phyloP scores from a whole-genome alignment of 2,329 filamentous ascomycete genomes.

The Dactylonectria estremocensis region DNA sequence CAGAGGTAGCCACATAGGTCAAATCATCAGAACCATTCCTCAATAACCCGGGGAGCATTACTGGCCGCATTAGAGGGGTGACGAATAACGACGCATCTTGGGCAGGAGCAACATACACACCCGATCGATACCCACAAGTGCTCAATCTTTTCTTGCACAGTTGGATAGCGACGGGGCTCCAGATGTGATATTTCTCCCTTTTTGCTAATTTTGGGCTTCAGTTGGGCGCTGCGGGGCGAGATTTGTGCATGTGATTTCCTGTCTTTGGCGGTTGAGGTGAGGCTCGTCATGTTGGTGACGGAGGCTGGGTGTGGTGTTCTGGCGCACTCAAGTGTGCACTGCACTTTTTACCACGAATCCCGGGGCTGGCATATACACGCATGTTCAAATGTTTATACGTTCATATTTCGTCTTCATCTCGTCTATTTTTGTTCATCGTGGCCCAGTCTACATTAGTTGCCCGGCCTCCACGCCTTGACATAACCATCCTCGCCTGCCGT shows the following conservation, averaged over 20 bases:
- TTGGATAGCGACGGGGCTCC: neutral
- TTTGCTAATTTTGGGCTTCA: neutral
- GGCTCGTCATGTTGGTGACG: constrained; percentile 9
- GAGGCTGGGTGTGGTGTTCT: constrained; percentile 14
- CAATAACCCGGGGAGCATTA: neutral
- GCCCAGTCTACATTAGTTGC: constrained; percentile 36
- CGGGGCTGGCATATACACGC: no score
- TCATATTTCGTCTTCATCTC: neutral
- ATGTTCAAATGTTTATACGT: neutral
- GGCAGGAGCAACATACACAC: neutral
- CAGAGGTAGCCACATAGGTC: neutral
- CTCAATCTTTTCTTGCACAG: constrained; percentile 9
- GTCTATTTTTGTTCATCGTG: constrained; percentile 33
- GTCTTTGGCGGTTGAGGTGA: neutral
- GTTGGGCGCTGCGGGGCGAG: neutral
- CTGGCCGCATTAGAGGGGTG: neutral
- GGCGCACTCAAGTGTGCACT: neutral
- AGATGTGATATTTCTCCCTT: neutral
- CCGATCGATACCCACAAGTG: neutral
- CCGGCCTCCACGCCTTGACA: constrained; percentile 69
- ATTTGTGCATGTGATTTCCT: neutral
- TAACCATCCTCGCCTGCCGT: constrained; percentile 72
- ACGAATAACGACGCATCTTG: neutral
- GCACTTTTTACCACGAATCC: neutral
- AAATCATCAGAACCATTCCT: neutral